Conservation (phyloP, 2,329 filamentous ascomycete species). For the Ophiocordyceps robertsii region DNA sequence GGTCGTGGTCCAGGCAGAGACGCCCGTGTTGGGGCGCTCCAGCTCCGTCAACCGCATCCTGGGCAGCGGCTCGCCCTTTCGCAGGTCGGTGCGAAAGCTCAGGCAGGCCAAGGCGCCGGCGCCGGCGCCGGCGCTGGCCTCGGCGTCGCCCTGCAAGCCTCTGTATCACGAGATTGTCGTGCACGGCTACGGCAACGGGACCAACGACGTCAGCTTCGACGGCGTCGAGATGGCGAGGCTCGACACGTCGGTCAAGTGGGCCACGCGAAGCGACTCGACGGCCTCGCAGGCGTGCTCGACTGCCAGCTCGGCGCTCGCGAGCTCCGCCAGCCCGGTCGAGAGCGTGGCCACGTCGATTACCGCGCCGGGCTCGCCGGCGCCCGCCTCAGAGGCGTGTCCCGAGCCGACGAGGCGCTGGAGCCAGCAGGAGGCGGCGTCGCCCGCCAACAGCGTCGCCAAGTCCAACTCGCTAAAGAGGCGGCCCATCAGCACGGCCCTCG, state of each 20-base stretch:
- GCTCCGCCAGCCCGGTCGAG: constrained; percentile 11
- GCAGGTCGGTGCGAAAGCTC: constrained; percentile 19
- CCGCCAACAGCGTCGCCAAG: background rate
- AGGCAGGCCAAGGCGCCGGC: constrained; percentile 9
- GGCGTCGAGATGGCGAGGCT: background rate
- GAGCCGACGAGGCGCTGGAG: constrained; percentile 13
- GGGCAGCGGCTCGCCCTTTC: constrained; percentile 19
- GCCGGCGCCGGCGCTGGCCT: constrained; percentile 5
- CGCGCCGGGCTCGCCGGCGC: constrained; percentile 7
- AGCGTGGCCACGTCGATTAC: constrained; percentile 13
- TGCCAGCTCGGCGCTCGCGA: constrained; percentile 12
- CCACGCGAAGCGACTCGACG: constrained; percentile 13
- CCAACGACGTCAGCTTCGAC: constrained; percentile 22
- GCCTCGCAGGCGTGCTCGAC: constrained; percentile 11
- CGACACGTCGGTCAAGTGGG: constrained; percentile 5
- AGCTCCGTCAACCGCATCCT: constrained; percentile 17
- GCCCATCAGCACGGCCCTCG: constrained; percentile 14
- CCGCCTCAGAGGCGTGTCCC: constrained; percentile 2
- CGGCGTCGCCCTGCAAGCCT: constrained; percentile 6
- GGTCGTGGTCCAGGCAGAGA: constrained; percentile 3
- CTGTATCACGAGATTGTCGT: constrained; percentile 38
- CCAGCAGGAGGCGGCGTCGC: constrained; percentile 9
- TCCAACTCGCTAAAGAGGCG: constrained; percentile 9
- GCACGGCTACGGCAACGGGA: constrained; percentile 40
- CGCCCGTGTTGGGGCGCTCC: constrained; percentile 10